Percentiles rank a stretch among this genome's conserved stretches.
Conservation (phyloP, 148 eudicot species). For the Arctostaphylos glauca region DNA sequence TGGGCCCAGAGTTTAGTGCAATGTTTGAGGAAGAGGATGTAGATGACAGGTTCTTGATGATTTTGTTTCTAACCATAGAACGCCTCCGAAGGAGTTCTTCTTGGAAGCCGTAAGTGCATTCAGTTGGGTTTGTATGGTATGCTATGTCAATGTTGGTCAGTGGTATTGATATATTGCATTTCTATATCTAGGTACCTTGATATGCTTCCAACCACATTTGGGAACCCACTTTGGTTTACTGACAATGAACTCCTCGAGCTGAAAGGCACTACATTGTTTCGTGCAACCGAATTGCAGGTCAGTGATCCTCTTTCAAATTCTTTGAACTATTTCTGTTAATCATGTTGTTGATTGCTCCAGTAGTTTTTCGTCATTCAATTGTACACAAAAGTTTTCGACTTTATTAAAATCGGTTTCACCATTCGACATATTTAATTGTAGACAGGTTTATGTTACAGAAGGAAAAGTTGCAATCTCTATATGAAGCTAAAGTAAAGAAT, state of each 20-base stretch:
- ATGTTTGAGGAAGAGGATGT: conserved; percentile 88
- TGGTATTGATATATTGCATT: background rate
- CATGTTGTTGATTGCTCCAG: background rate
- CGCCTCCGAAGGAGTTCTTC: conserved; percentile 71
- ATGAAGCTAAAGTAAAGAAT: conserved; percentile 67
- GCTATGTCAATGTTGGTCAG: background rate
- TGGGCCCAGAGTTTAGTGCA: conserved; percentile 75
- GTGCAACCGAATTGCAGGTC: conserved; percentile 83
- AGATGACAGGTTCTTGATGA: conserved; percentile 85
- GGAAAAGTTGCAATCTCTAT: conserved; percentile 55
- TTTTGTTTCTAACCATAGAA: conserved; percentile 72
- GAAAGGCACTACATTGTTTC: conserved; percentile 72
- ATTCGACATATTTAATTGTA: conserved; percentile 19
- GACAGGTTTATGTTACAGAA: conserved; percentile 52
- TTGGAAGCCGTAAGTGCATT: conserved; percentile 89
- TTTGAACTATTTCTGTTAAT: background rate
- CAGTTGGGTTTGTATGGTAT: background rate
- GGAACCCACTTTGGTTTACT: conserved; percentile 86
- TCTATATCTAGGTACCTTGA: conserved; percentile 60
- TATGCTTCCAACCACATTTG: conserved; percentile 79
- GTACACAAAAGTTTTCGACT: background rate
- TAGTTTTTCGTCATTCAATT: background rate
- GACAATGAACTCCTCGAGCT: conserved; percentile 79
- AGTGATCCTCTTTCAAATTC: background rate
- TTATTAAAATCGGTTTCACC: conserved; percentile 9